A percentile compares a stretch with the other conserved stretches of the same genome.
These are phyloP conservation scores for Backusella sp. DNA, from an alignment of 192 early-diverging fungal species.

Conservation along the genomic window DNA sequence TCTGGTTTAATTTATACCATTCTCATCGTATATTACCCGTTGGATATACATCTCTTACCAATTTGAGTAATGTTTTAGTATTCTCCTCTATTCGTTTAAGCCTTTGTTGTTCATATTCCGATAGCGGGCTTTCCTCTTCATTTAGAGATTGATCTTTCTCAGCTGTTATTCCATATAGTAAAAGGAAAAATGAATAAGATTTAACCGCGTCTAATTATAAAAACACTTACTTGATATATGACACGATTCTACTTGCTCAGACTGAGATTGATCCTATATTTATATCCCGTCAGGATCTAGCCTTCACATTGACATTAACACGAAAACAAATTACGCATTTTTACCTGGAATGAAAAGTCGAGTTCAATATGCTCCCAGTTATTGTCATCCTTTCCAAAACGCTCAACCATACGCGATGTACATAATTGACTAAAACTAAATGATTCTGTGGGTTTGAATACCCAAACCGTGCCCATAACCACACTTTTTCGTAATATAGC, in stretches of 20 bases:
- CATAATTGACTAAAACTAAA: constrained; percentile 67
- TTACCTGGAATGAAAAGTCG: constrained; percentile 39
- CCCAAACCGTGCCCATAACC: constrained; percentile 92
- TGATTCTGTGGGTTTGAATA: constrained; percentile 64
- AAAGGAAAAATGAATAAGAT: not conserved
- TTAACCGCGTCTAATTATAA: not conserved
- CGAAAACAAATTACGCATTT: not conserved
- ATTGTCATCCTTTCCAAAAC: constrained; percentile 78
- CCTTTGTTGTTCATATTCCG: constrained; percentile 59
- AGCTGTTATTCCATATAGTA: not conserved
- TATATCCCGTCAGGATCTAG: not conserved
- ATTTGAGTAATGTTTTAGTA: constrained; percentile 52
- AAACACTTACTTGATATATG: not conserved
- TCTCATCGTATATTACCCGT: not conserved
- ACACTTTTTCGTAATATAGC: constrained; percentile 82
- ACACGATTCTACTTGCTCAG: not conserved
- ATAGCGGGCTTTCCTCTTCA: constrained; percentile 41
- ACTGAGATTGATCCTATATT: not conserved
- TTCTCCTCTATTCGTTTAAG: constrained; percentile 61
- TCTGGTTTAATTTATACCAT: no score
- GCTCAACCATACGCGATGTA: constrained; percentile 82
- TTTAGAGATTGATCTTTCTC: not conserved
- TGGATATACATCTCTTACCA: constrained; percentile 38
- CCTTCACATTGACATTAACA: not conserved
- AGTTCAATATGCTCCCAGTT: constrained; percentile 80